phyloP scores from a whole-genome alignment of 805 yeast genomes.

The Candida incommunis region DNA sequence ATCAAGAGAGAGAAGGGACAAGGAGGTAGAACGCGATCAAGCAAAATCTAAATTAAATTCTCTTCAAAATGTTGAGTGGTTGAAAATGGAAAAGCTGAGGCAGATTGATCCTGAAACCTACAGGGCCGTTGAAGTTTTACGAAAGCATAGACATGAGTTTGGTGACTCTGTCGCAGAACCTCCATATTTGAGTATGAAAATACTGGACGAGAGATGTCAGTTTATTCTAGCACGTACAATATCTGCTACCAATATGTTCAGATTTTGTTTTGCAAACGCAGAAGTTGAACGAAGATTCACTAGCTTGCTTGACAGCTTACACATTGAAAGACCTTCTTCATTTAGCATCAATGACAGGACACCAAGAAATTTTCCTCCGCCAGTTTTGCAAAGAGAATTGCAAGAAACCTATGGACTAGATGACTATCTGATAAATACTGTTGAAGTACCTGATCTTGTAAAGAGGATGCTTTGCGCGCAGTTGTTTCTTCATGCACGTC shows the following conservation, averaged over 20 bases:
- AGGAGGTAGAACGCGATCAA: not conserved
- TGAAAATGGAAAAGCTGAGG: not conserved
- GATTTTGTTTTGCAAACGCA: not conserved
- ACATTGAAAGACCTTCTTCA: not conserved
- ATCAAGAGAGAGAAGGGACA: not conserved
- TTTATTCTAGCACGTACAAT: not conserved
- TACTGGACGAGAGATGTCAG: not conserved
- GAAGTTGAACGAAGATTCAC: not conserved
- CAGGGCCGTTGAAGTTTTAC: slow-evolving; percentile 4
- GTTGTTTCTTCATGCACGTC: not conserved
- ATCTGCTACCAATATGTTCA: not conserved
- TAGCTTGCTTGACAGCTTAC: not conserved
- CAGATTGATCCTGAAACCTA: not conserved
- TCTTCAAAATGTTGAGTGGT: not conserved
- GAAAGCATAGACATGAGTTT: not conserved
- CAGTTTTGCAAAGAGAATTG: not conserved
- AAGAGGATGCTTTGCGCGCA: not conserved
- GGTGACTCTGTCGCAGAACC: slow-evolving; percentile 1
- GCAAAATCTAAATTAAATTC: not conserved
- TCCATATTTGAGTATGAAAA: not conserved
- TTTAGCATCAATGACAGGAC: not conserved
- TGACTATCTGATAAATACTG: not conserved
- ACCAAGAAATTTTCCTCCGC: not conserved
- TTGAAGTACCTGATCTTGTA: not conserved
- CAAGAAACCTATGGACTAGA: not conserved